Evolutionary conservation across 345 rosid genomes (phyloP).

Genomic region (Acer negundo): DNA sequence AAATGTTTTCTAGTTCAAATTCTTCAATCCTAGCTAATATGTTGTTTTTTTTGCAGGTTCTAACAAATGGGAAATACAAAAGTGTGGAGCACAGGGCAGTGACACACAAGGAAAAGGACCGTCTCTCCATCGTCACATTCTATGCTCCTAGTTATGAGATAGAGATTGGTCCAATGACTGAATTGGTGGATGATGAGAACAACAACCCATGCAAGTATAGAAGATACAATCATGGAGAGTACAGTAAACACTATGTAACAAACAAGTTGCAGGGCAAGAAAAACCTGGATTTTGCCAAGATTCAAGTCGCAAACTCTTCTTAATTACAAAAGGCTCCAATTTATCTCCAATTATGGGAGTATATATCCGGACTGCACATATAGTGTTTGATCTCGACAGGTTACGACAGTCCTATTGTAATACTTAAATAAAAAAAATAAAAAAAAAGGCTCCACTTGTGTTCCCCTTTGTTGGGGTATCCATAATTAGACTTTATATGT

Average conservation of each 20-base stretch:
- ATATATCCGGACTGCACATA: too few relatives aligned
- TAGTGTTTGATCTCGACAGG: too few relatives aligned
- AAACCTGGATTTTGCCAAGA: conserved; percentile 83
- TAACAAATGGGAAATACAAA: conserved; percentile 90
- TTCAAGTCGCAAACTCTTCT: conserved; percentile 28
- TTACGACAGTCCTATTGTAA: too few relatives aligned
- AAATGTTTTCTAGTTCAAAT: background rate
- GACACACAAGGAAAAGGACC: conserved; percentile 67
- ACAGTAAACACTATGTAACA: conserved; percentile 78
- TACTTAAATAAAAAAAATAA: too few relatives aligned
- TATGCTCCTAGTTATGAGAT: conserved; percentile 93
- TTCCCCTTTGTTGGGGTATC: background rate
- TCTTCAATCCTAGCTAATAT: background rate
- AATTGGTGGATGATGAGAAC: conserved; percentile 54
- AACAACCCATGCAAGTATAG: conserved; percentile 81
- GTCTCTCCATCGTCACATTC: conserved; percentile 87
- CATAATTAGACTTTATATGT: background rate
- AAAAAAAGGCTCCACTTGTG: conserved; percentile 6
- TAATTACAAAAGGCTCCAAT: too few relatives aligned
- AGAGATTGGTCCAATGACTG: conserved; percentile 77
- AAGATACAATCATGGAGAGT: conserved; percentile 89
- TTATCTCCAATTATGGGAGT: too few relatives aligned
- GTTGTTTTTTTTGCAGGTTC: conserved; percentile 46
- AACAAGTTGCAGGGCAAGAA: conserved; percentile 89
- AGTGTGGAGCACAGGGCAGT: conserved; percentile 97